phyloP scores from a whole-genome alignment of 192 early-diverging fungal species.

The Oehlia diaphana region DNA sequence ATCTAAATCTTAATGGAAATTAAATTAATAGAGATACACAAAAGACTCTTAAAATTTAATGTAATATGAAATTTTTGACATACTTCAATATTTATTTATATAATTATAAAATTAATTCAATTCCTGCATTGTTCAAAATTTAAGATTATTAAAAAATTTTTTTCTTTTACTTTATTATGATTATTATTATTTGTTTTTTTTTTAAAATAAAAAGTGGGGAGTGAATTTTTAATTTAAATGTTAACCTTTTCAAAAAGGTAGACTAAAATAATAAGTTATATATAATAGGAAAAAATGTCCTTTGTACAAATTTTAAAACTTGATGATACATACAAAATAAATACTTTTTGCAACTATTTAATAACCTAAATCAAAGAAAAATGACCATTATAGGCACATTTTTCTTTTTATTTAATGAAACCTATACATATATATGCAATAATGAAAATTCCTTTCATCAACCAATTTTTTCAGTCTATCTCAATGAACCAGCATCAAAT shows the following conservation, averaged over 20 bases:
- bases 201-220: too few relatives aligned
- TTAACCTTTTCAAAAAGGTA: neutral
- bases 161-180: too few relatives aligned
- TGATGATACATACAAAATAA: neutral
- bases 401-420: too few relatives aligned
- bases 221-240: too few relatives aligned
- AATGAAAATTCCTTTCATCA: neutral
- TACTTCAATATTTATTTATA: too few relatives aligned
- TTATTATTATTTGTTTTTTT: too few relatives aligned
- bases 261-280: neutral
- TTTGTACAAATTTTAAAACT: neutral
- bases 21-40: neutral
- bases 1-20: constrained; percentile 20
- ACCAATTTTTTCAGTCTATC: neutral
- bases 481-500: constrained; percentile 26
- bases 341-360: neutral
- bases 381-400: too few relatives aligned
- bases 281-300: neutral
- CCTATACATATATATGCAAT: too few relatives aligned
- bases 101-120: too few relatives aligned
- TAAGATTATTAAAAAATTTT: too few relatives aligned
- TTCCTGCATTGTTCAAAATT: too few relatives aligned
- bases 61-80: too few relatives aligned
- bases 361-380: neutral
- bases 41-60: neutral